A percentile compares a stretch with the other conserved stretches of the same genome.
These are phyloP conservation scores for Citrullus amarus DNA, from an alignment of 306 rosid species.

Conservation along the genomic window DNA sequence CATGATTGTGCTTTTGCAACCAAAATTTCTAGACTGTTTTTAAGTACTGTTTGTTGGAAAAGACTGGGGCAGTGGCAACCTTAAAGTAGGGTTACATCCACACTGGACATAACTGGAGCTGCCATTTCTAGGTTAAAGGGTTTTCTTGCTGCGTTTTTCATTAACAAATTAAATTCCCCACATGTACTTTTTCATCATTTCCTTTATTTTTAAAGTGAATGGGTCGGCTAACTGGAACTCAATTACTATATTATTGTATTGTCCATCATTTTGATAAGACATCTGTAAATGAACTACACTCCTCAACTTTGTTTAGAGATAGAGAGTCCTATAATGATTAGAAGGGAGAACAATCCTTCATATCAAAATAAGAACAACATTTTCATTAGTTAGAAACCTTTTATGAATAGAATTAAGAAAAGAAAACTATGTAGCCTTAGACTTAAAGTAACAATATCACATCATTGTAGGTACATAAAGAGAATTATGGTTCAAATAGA, in stretches of 20 bases:
- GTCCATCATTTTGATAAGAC: neutral
- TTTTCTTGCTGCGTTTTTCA: slow-evolving; percentile 26
- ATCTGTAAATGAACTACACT: neutral
- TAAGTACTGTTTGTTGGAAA: neutral
- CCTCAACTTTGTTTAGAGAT: neutral
- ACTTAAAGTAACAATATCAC: neutral
- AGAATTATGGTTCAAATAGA: neutral
- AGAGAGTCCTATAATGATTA: neutral
- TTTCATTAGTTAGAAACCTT: neutral
- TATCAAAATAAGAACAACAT: neutral
- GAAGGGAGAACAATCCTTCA: neutral
- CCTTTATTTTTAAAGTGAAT: neutral
- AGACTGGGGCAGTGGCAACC: neutral
- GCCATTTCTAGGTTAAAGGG: neutral
- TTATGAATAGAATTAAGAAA: neutral
- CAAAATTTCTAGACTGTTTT: slow-evolving; percentile 3
- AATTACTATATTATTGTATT: neutral
- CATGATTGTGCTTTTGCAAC: slow-evolving; percentile 28
- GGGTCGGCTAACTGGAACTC: neutral
- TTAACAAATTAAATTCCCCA: slow-evolving; percentile 8
- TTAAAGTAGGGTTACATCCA: slow-evolving; percentile 8
- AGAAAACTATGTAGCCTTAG: neutral
- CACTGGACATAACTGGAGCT: slow-evolving; percentile 10
- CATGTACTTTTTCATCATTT: neutral
- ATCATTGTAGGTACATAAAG: neutral